Base-by-base conservation (phyloP, 495 filamentous ascomycete genomes). In the Pyrenula aspistea region DNA sequence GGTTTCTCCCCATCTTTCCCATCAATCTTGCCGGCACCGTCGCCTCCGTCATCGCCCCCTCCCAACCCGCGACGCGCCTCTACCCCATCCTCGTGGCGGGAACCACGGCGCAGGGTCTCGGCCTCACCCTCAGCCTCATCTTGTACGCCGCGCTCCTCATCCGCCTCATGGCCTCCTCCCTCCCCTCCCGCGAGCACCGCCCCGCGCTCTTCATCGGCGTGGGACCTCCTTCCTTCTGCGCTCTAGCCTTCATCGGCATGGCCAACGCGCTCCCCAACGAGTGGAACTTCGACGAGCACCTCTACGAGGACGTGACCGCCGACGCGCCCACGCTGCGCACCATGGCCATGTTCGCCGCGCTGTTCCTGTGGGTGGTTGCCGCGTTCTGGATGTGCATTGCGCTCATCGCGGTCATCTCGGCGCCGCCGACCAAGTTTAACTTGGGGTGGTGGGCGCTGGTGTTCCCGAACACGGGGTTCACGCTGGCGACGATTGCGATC, bases 191-290 rank as follows among this genome's bases (percentile, higher is more conserved):
- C 58, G 67, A 72, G 23, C 72, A 70, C 56, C 65, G 83, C 48
- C 77, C 81, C 0, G 83, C 77, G 1, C 85, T 89, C 80, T 87
- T 87, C 65, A 87, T 89, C 57, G 82, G 81, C 10, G 84, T 87
- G 8, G 85, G 80, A 0, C 83, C 83, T 10, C 75, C 85, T 0
- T 75, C 79, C 1, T 90, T 87, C 69, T 87, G 84, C 2, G 79
- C 76, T n/a, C 71, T 85, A 1, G 84, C 85, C 3, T 68, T 89
- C n/a, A 77, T 90, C 49, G 76, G 75, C 22, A 81, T 87, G 74
- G 79, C 81, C 0, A 68, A 73, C 21, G 76, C 60, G 10, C 63
- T 80, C 0, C 71, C 77, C 0, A 53, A 63, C n/a, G 66, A 65
- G 1, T 76, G 72, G 48, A 55, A 24, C 2, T 64, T 78, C n/a